Conservation (phyloP, 2,329 filamentous ascomycete genomes). For the Cytospora piceicola region DNA sequence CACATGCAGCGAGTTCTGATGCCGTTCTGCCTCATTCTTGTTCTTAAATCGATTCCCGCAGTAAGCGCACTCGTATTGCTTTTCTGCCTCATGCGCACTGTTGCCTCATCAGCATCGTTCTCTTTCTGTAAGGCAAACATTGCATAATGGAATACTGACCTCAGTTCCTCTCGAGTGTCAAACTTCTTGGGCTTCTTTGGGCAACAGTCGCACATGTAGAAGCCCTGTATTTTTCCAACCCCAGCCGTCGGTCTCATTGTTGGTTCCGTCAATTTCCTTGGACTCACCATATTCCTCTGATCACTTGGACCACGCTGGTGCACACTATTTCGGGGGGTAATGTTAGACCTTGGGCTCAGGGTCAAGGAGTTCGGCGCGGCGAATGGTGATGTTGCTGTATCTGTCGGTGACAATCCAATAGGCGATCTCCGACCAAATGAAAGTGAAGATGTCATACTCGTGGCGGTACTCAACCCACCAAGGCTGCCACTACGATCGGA, state of each 20-base stretch:
- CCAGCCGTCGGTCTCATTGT: conserved; percentile 46
- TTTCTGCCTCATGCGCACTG: conserved; percentile 89
- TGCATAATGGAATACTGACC: conserved; percentile 58
- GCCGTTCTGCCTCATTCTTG: conserved; percentile 96
- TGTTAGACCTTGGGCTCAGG: conserved; percentile 53
- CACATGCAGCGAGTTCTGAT: conserved; percentile 93
- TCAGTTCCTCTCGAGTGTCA: conserved; percentile 79
- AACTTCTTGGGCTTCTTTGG: conserved; percentile 98
- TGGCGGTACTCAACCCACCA: conserved; percentile 49
- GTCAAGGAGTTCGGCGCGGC: conserved; percentile 52
- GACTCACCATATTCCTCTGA: conserved; percentile 49
- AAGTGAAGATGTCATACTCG: conserved; percentile 47
- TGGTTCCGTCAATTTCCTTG: conserved; percentile 56
- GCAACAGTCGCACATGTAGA: conserved; percentile 85
- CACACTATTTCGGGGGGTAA: conserved; percentile 43
- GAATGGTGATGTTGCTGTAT: conserved; percentile 51
- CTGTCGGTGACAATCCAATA: conserved; percentile 50
- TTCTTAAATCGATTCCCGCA: conserved; percentile 98
- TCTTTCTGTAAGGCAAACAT: background rate
- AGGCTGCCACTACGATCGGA: conserved; percentile 54
- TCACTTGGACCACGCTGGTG: conserved; percentile 54
- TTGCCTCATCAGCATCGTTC: conserved; percentile 28
- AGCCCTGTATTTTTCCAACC: conserved; percentile 55
- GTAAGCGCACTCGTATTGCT: conserved; percentile 92
- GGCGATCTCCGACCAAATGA: conserved; percentile 54